These are phyloP conservation scores for Gaultheria prostrata DNA, from an alignment of 148 eudicot species.

Conservation along the genomic window DNA sequence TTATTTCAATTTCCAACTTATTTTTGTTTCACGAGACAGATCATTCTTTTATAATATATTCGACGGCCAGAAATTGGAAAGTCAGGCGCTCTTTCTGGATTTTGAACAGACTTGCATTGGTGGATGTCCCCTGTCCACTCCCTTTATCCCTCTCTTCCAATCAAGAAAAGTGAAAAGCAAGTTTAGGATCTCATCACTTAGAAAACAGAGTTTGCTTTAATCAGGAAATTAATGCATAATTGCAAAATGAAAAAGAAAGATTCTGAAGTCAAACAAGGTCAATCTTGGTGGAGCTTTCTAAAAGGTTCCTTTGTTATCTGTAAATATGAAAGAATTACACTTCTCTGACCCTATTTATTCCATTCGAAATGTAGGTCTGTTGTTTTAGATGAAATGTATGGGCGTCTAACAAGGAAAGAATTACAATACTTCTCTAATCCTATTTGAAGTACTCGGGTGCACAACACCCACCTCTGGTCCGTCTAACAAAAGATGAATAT, in stretches of 20 bases:
- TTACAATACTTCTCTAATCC: too few relatives aligned
- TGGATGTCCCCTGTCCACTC: background rate
- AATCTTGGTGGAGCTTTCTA: background rate
- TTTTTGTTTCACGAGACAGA: too few relatives aligned
- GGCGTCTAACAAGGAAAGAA: background rate
- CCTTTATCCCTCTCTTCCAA: background rate
- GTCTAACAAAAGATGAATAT: background rate
- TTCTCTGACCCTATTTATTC: background rate
- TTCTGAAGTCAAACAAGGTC: background rate
- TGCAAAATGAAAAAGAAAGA: background rate
- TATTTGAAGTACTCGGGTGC: too few relatives aligned
- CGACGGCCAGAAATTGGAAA: background rate
- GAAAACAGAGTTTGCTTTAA: background rate
- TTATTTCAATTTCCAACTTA: too few relatives aligned
- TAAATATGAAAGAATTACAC: background rate
- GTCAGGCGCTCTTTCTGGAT: background rate
- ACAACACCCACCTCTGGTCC: too few relatives aligned
- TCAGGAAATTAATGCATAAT: background rate
- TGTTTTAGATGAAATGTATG: background rate
- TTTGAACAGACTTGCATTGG: background rate
- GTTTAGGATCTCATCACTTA: background rate
- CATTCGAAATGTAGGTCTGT: background rate
- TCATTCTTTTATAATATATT: too few relatives aligned
- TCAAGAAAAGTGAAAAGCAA: background rate
- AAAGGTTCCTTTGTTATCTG: background rate